Evolutionary conservation across 176 grass and related monocot species (phyloP).

Genomic region (Puccinellia tenuiflora): DNA sequence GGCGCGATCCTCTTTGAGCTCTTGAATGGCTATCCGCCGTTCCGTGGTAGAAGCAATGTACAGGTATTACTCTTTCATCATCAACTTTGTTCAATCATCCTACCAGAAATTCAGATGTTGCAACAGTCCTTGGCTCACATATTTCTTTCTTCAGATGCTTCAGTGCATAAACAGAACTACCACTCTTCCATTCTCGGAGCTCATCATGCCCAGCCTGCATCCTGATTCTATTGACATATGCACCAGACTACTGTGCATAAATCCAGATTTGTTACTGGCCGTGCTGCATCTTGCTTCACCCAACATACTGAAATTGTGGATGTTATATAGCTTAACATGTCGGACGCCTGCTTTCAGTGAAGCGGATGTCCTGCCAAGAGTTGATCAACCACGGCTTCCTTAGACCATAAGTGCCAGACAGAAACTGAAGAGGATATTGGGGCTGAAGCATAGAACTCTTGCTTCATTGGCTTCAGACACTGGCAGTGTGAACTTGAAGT

Average conservation of each 20-base stretch:
- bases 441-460: not conserved
- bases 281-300: not conserved
- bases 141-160: conserved; percentile 24
- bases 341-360: not conserved
- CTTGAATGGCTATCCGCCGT: conserved; percentile 57
- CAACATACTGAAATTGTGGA: not conserved
- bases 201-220: not conserved
- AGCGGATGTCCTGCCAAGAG: conserved; percentile 32
- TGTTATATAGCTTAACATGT: not conserved
- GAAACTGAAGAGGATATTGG: not conserved
- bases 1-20: conserved; percentile 48
- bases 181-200: conserved; percentile 18
- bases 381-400: conserved; percentile 33
- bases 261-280: conserved; percentile 17
- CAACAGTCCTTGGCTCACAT: not conserved
- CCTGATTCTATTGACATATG: conserved; percentile 36
- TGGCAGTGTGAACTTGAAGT: not conserved
- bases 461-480: not conserved
- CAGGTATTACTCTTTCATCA: conserved; percentile 9
- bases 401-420: not conserved
- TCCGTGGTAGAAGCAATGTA: conserved; percentile 42
- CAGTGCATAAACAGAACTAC: conserved; percentile 25
- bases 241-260: conserved; percentile 14
- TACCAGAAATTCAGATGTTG: not conserved
- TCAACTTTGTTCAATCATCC: not conserved